Conservation (phyloP, 2,329 filamentous ascomycete species). For the Elsinoe fawcettii region DNA sequence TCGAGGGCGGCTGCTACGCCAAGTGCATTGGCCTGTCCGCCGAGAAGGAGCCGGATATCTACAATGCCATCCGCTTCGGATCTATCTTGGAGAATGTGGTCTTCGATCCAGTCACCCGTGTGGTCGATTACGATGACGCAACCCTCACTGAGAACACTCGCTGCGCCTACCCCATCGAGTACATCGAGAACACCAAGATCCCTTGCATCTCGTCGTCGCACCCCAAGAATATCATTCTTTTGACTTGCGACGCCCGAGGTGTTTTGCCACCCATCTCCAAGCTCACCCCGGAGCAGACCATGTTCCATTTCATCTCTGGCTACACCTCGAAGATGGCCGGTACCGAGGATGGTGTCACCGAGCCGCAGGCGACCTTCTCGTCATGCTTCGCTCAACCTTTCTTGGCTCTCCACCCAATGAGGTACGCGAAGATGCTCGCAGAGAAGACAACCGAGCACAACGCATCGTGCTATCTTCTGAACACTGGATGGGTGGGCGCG, state of each 20-base stretch:
- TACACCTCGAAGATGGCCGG: constrained; percentile 99
- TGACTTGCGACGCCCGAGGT: constrained; percentile 95
- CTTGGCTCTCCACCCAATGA: constrained; percentile 97
- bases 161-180: constrained; percentile 97
- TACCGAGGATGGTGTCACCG: constrained; percentile 92
- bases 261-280: constrained; percentile 97
- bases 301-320: constrained; percentile 99
- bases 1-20: constrained; percentile 98
- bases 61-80: constrained; percentile 88
- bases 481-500: constrained; percentile 95
- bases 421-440: constrained; percentile 95
- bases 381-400: constrained; percentile 99
- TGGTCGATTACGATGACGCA: constrained; percentile 90
- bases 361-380: constrained; percentile 97
- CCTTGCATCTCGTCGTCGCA: constrained; percentile 82
- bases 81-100: constrained; percentile 98
- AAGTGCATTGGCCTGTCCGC: constrained; percentile 96
- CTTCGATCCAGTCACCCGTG: constrained; percentile 81
- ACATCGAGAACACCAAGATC: constrained; percentile 98
- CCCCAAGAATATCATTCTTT: constrained; percentile 94
- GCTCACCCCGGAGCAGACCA: constrained; percentile 87
- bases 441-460: constrained; percentile 96
- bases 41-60: constrained; percentile 99
- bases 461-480: constrained; percentile 95
- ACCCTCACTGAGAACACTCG: constrained; percentile 98